Evolutionary conservation across 768 basidiomycete genomes (phyloP), one percentile per base, ranked within the genome.

Genomic region (Naganishia antarctica): DNA sequence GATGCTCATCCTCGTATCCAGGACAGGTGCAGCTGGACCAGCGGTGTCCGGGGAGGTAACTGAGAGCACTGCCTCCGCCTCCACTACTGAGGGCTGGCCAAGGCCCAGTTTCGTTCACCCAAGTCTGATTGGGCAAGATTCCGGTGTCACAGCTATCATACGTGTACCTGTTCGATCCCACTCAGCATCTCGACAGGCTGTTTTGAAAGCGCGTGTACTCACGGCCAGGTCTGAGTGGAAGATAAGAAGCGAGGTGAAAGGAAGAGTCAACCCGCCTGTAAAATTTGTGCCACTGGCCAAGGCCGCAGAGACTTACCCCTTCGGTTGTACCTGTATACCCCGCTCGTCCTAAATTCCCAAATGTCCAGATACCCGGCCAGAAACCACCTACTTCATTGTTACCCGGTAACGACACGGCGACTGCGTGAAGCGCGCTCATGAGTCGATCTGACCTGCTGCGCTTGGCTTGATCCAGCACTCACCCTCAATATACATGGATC

Each of bases 21-120:
- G 87, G 78, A 74, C 93, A 98, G 2, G 91, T 93, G 77, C 93
- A 98, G 0, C 90, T 83, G 0, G 85, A 86, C 44, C 66, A 50
- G 29, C 73, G 68, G 61, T 77, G 77, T 28, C 77, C 77, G 25
- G 77, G 77, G 1, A 78, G 70, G 69, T 72, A 76, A n/a, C 76
- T 77, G 21, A 78, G 70, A 0, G 69, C 26, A 1, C 71, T 73
- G 15, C 53, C 66, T 44, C 75, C 68, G n/a, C 66, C 31, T 29
- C 74, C 74, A 13, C 74, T 75, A 11, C 69, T 74, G n/a, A 78
- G 64, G 1, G 76, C 69, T 11, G 73, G 71, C 18, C 18, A 45
- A 18, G 76, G 76, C 0, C 70, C 70, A 15, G 71, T 73, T 9
- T 65, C 69, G 60, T 72, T 70, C 16, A 53, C 37, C n/a, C 59